A percentile compares a stretch with the other conserved stretches of the same genome.
Evolutionary conservation across 2,329 filamentous ascomycete species (phyloP).

Genomic region (Claviceps capensis): DNA sequence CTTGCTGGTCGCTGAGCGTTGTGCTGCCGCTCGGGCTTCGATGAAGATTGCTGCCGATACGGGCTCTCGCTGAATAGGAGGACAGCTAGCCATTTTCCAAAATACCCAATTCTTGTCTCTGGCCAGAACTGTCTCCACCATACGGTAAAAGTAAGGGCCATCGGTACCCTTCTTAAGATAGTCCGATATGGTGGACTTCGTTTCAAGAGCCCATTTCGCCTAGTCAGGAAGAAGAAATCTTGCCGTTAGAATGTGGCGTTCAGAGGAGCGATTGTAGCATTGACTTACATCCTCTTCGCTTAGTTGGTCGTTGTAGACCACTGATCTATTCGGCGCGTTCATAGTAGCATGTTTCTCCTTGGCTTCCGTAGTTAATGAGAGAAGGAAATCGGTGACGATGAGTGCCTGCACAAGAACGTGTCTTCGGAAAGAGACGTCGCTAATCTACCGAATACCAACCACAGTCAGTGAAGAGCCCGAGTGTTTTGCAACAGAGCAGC

Average conservation of each 20-base stretch:
- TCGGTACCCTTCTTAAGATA: slow-evolving; percentile 72
- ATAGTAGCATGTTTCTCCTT: slow-evolving; percentile 65
- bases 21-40: slow-evolving; percentile 51
- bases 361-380: slow-evolving; percentile 72
- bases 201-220: slow-evolving; percentile 73
- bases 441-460: slow-evolving; percentile 42
- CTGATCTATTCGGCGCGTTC: slow-evolving; percentile 64
- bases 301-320: slow-evolving; percentile 67
- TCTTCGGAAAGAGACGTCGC: slow-evolving; percentile 84
- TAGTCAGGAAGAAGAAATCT: slow-evolving; percentile 20
- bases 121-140: slow-evolving; percentile 91
- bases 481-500: neutral
- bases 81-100: slow-evolving; percentile 94
- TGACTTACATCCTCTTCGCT: slow-evolving; percentile 67
- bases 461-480: neutral
- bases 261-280: neutral
- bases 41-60: slow-evolving; percentile 57
- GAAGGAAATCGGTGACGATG: slow-evolving; percentile 85
- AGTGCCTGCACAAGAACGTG: slow-evolving; percentile 92
- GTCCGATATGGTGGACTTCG: slow-evolving; percentile 63
- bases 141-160: slow-evolving; percentile 86
- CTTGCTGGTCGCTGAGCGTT: slow-evolving; percentile 55
- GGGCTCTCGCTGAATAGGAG: slow-evolving; percentile 64
- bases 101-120: slow-evolving; percentile 98
- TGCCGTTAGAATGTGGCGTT: neutral